Base-by-base conservation (phyloP, 208 protist species). In the Crithidia brevicula region DNA sequence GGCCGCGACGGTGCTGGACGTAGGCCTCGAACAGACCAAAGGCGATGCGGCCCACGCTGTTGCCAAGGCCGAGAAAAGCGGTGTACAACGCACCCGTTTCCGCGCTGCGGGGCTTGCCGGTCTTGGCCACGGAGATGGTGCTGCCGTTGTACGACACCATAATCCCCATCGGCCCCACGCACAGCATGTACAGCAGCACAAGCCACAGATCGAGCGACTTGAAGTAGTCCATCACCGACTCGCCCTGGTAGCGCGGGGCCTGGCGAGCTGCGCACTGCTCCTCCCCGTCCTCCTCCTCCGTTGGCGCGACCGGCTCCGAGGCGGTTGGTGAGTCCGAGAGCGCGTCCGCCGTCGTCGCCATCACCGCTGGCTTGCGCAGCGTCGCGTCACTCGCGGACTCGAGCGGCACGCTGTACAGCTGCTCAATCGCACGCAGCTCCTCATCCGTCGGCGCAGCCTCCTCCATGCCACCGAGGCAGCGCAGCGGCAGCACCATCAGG, bases 21-120 rank as follows among this genome's bases (percentile, higher is more conserved):
- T 77, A 83, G 25, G 82, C 74, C 63, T 88, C 82, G 58, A 82
- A 79, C 53, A 77, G 51, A 2, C 82, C 82, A 46, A 88, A 79
- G 3, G 52, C 51, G 22, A 88, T 85, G 51, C 82, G 74, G n/a
- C 82, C 79, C 9, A 83, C 46, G 42, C 69, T 74, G 66, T 76
- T 88, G 27, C 82, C 72, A 11, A 88, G 69, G 20, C 82, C 82
- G 4, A 82, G 65, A 57, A 88, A 83, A 1, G 82, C 75, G 15
- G 79, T 82, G 74, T 83, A 88, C 13, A 88, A 67, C n/a, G 78
- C 75, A 20, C 53, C 64, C 15, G 56, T 67, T 38, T 58, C 11
- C 15, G 49, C 9, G 25, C 67, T 77, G 33, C 78, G 82, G 31
- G 62, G n/a, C 42, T 75, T 47, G 30, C 79, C 82, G n/a, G 66